These are phyloP conservation scores for Conticribra weissflogii DNA, from an alignment of 108 stramenopile species.

Conservation along the genomic window DNA sequence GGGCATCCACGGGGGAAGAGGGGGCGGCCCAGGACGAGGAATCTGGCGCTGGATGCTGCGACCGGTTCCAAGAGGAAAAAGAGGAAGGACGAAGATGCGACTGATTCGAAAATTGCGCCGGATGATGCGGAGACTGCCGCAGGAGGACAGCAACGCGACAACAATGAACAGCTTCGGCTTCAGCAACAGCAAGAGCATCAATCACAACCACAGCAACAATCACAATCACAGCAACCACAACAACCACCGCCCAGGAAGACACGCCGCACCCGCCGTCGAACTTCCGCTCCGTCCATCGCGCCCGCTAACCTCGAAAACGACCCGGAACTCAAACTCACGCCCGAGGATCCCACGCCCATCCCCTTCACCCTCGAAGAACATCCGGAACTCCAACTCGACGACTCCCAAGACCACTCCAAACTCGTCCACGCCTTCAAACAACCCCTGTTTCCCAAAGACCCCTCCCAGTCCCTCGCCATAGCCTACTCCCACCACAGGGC, in stretches of 20 bases:
- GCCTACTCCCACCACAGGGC: slow-evolving; percentile 24
- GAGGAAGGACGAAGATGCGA: background rate
- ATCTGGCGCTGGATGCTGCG: background rate
- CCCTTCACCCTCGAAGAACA: background rate
- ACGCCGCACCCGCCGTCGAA: background rate
- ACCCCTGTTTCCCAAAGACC: slow-evolving; percentile 23
- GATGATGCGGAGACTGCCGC: too few species aligned
- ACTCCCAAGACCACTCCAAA: background rate
- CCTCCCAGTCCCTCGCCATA: slow-evolving; percentile 19
- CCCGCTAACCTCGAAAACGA: background rate
- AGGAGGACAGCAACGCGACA: too few species aligned
- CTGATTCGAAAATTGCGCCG: too few species aligned
- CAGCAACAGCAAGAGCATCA: background rate
- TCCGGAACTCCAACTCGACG: background rate
- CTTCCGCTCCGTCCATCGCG: background rate
- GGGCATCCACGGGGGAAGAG: background rate
- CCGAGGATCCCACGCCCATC: background rate
- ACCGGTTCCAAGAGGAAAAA: background rate
- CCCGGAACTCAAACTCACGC: background rate
- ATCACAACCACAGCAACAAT: background rate
- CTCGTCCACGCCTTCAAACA: slow-evolving; percentile 18
- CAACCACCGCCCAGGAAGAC: too few species aligned
- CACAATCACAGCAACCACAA: too few species aligned
- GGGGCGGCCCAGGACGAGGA: slow-evolving; percentile 2
- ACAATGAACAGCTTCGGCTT: too few species aligned